phyloP scores from a whole-genome alignment of 139 green algal genomes.

The Haematococcus sp. region DNA sequence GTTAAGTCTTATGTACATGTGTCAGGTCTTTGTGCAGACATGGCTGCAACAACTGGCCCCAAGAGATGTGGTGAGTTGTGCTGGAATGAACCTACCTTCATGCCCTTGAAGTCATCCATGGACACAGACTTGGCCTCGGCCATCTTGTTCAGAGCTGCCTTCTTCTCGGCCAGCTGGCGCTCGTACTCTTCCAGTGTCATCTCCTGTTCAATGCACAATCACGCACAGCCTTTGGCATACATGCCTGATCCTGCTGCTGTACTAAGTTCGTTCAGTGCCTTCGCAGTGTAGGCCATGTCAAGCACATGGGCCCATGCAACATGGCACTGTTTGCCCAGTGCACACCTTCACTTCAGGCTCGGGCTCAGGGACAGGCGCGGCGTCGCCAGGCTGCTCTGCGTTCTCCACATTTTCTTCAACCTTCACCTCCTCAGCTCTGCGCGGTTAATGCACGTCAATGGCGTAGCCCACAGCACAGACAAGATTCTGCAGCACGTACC shows the following conservation, averaged over 20 bases:
- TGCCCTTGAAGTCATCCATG: constrained; percentile 28
- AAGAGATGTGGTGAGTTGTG: not conserved
- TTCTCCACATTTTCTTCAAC: not conserved
- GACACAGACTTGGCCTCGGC: constrained; percentile 39
- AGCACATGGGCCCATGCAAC: not conserved
- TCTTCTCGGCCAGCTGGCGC: constrained; percentile 68
- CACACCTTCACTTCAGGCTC: constrained; percentile 27
- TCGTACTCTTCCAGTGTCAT: constrained; percentile 79
- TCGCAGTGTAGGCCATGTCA: no score
- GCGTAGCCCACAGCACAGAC: no score
- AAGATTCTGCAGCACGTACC: not conserved
- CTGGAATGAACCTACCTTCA: constrained; percentile 16
- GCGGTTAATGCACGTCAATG: no score
- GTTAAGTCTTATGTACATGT: no score
- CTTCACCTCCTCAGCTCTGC: not conserved
- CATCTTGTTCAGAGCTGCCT: constrained; percentile 70
- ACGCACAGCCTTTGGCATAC: not conserved
- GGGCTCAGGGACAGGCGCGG: constrained; percentile 9
- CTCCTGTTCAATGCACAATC: constrained; percentile 37
- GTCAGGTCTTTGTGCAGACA: no score
- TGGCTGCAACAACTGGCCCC: no score
- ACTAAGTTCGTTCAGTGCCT: no score
- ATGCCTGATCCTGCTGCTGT: not conserved
- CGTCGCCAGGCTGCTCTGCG: not conserved
- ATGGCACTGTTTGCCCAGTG: no score